phyloP scores from a whole-genome alignment of 2,329 filamentous ascomycete species.

The Diaporthe citri region DNA sequence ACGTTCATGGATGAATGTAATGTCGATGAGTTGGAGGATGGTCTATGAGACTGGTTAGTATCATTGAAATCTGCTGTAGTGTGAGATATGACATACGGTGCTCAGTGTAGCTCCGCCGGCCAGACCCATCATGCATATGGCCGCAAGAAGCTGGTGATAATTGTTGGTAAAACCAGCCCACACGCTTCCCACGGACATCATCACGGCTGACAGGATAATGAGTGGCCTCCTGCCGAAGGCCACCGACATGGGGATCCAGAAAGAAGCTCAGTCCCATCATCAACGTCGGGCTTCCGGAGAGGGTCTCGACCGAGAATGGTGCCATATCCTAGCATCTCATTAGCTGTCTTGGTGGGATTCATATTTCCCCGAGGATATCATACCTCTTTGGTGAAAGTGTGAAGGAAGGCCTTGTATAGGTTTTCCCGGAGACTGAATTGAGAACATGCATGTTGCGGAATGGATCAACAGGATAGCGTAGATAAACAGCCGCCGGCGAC shows the following conservation, averaged over 20 bases:
- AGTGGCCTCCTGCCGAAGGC: slow-evolving; percentile 53
- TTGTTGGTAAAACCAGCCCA: slow-evolving; percentile 45
- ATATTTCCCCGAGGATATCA: not conserved
- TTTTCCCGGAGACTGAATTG: slow-evolving; percentile 45
- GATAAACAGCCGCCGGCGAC: slow-evolving; percentile 41
- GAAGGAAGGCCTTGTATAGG: slow-evolving; percentile 40
- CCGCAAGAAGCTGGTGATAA: slow-evolving; percentile 47
- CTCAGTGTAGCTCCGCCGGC: slow-evolving; percentile 49
- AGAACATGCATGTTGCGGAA: slow-evolving; percentile 42
- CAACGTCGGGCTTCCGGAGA: slow-evolving; percentile 48
- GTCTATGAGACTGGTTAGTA: slow-evolving; percentile 43
- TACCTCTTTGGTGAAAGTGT: slow-evolving; percentile 44
- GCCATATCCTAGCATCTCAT: slow-evolving; percentile 41
- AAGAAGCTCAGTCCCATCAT: slow-evolving; percentile 51
- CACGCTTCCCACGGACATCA: slow-evolving; percentile 47
- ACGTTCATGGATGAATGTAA: slow-evolving; percentile 55
- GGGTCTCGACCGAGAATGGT: slow-evolving; percentile 46
- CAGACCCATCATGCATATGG: slow-evolving; percentile 50
- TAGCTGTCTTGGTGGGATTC: not conserved
- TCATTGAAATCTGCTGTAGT: not conserved
- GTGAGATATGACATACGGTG: slow-evolving; percentile 42
- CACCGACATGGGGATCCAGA: slow-evolving; percentile 54
- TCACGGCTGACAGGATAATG: slow-evolving; percentile 47
- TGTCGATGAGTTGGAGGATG: slow-evolving; percentile 52
- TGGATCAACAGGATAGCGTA: slow-evolving; percentile 42